phyloP scores from a whole-genome alignment of 345 rosid genomes.

The Eucalyptus pumila region DNA sequence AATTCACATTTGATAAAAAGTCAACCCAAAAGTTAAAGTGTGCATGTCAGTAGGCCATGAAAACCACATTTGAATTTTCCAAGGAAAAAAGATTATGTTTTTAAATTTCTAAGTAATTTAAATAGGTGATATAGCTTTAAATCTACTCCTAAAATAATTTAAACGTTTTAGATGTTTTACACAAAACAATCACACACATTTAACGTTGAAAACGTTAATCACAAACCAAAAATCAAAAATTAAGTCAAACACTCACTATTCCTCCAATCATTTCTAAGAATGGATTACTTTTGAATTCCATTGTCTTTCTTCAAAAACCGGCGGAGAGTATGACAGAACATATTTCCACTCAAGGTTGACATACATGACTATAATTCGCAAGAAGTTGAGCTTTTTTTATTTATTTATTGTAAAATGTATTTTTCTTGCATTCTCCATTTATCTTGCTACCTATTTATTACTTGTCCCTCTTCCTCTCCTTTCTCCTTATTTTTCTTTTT shows the following conservation, averaged over 20 bases:
- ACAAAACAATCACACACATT: neutral
- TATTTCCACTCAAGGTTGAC: neutral
- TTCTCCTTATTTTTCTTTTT: neutral
- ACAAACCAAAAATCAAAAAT: neutral
- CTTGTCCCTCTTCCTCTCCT: neutral
- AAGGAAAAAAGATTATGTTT: neutral
- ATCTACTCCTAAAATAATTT: neutral
- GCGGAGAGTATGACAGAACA: neutral
- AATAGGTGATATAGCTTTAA: neutral
- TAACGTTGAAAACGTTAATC: neutral
- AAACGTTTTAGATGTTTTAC: neutral
- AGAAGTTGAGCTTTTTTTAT: neutral
- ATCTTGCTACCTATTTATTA: neutral
- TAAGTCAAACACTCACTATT: neutral
- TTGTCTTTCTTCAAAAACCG: neutral
- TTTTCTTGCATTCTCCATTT: neutral
- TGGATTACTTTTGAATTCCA: neutral
- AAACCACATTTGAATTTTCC: neutral
- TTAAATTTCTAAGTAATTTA: neutral
- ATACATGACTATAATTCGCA: neutral
- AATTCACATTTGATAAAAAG: neutral
- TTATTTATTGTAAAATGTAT: neutral
- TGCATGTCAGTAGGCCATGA: neutral
- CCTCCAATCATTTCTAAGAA: neutral
- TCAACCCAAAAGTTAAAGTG: neutral